phyloP scores from a whole-genome alignment of 1,284 basidiomycete species.

The Ustilago sp. region DNA sequence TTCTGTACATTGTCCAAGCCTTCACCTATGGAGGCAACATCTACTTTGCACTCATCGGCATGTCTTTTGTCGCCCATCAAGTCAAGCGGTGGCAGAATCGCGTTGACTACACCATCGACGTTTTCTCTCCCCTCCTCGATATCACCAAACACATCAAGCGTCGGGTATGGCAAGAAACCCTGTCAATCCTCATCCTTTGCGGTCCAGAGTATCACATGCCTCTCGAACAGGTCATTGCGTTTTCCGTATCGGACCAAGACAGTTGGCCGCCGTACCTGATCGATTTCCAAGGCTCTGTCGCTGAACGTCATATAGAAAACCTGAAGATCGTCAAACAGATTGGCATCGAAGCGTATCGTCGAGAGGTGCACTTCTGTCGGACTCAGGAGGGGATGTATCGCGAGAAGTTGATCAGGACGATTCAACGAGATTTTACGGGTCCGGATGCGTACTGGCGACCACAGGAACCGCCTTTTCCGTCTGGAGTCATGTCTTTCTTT shows the following conservation, averaged over 20 bases:
- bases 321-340: conserved; percentile 75
- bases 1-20: conserved; percentile 56
- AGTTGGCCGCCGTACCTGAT: conserved; percentile 81
- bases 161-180: conserved; percentile 85
- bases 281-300: conserved; percentile 77
- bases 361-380: conserved; percentile 43
- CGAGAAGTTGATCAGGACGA: conserved; percentile 45
- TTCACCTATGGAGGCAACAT: conserved; percentile 56
- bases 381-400: conserved; percentile 31
- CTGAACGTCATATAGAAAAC: conserved; percentile 82
- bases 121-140: conserved; percentile 82
- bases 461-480: conserved; percentile 45
- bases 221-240: conserved; percentile 75
- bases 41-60: conserved; percentile 60
- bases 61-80: conserved; percentile 47
- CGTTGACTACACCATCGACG: conserved; percentile 83
- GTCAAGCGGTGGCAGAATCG: conserved; percentile 75
- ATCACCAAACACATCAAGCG: conserved; percentile 77
- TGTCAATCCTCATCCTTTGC: conserved; percentile 78
- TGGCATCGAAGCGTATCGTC: conserved; percentile 41
- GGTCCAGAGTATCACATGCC: conserved; percentile 77
- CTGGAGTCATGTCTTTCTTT: conserved; percentile 57
- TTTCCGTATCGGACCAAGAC: conserved; percentile 74
- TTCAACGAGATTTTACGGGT: conserved; percentile 58
- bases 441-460: conserved; percentile 62